Evolutionary conservation across 176 grass and related monocot species (phyloP).

Genomic region (Dendrocalamus sinicus): DNA sequence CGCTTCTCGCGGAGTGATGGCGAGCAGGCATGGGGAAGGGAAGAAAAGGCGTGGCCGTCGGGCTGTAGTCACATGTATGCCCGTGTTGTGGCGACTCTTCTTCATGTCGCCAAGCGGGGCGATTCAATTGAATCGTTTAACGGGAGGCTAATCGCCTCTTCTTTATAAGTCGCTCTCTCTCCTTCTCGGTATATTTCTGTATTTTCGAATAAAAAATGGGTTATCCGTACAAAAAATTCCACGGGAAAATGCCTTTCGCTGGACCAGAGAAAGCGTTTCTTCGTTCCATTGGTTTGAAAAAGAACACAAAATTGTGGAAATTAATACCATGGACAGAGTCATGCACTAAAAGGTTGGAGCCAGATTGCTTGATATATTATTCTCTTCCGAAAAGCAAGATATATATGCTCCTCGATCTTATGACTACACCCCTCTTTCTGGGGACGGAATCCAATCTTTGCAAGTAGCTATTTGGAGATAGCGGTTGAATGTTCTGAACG

Average conservation of each 20-base stretch:
- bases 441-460: conserved; percentile 54
- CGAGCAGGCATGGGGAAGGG: no score
- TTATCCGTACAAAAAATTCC: no score
- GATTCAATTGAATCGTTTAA: no score
- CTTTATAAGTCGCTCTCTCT: no score
- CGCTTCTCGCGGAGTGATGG: no score
- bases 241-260: conserved; percentile 14
- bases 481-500: conserved; percentile 28
- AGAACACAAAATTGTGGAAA: not conserved
- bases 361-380: conserved; percentile 47
- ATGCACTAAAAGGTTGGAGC: conserved; percentile 46
- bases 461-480: conserved; percentile 49
- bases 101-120: no score
- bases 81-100: no score
- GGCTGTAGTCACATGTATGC: no score
- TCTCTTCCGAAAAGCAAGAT: conserved; percentile 49
- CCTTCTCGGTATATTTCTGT: no score
- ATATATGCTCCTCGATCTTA: conserved; percentile 42
- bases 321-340: not conserved
- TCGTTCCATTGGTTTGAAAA: not conserved
- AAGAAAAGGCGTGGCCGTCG: no score
- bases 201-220: no score
- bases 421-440: conserved; percentile 22
- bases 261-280: not conserved
- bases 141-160: no score